phyloP scores from a whole-genome alignment of 257 asterid genomes.

The Datura wrightii region DNA sequence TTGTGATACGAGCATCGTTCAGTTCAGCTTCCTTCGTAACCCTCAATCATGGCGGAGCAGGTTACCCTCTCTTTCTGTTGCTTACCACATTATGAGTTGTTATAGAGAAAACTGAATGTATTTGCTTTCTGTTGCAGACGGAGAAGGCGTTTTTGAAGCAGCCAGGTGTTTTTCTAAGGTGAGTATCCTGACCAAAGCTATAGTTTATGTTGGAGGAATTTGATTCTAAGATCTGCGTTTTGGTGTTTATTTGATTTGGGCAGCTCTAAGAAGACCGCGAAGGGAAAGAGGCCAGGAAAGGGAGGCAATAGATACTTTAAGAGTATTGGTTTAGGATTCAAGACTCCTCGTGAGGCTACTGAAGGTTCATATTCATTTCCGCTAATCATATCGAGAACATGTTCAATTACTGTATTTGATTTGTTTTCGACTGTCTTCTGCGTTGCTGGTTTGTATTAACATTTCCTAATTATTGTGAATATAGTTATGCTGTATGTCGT shows the following conservation, averaged over 20 bases:
- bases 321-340: constrained; percentile 53
- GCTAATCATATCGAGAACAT: background rate
- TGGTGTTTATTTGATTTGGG: background rate
- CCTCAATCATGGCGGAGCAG: constrained; percentile 31
- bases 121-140: constrained; percentile 24
- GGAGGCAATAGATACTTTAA: constrained; percentile 54
- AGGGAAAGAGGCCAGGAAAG: constrained; percentile 56
- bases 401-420: background rate
- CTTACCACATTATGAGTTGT: background rate
- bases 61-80: background rate
- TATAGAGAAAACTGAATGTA: background rate
- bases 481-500: background rate
- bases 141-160: constrained; percentile 35
- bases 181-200: background rate
- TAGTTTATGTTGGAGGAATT: background rate
- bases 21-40: background rate
- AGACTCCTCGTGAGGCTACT: constrained; percentile 53
- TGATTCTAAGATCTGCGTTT: background rate
- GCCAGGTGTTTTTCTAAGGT: constrained; percentile 33
- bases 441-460: background rate
- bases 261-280: constrained; percentile 55
- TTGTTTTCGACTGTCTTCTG: background rate
- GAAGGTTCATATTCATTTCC: constrained; percentile 42
- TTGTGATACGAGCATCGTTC: background rate
- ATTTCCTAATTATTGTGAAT: background rate